Conservation (phyloP, 129 eudicot species). For the Rutidosis leptorrhynchoides region DNA sequence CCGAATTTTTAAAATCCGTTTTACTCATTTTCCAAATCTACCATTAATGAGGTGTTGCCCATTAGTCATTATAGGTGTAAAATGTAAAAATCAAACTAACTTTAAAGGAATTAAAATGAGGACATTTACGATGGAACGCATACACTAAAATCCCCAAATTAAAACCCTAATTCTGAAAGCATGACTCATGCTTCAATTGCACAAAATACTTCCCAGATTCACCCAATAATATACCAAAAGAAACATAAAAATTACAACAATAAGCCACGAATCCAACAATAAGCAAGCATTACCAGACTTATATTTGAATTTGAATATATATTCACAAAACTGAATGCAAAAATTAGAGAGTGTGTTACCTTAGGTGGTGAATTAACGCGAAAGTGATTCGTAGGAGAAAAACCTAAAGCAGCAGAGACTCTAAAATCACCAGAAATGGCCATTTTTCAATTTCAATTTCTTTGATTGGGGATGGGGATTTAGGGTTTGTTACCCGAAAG, state of each 20-base stretch:
- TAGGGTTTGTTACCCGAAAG: slow-evolving; percentile 24
- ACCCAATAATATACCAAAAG: background rate
- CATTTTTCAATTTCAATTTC: slow-evolving; percentile 32
- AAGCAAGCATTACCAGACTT: slow-evolving; percentile 2
- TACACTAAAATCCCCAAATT: slow-evolving; percentile 7
- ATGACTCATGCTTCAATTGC: slow-evolving; percentile 19
- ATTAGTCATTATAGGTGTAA: too few species aligned
- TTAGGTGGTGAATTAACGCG: slow-evolving; percentile 43
- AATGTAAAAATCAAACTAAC: background rate
- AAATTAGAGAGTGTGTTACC: slow-evolving; percentile 12
- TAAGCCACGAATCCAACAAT: background rate
- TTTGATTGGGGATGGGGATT: slow-evolving; percentile 12
- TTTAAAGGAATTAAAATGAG: background rate
- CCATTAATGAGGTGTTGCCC: background rate
- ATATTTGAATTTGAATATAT: background rate
- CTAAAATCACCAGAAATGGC: slow-evolving; percentile 72
- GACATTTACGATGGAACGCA: background rate
- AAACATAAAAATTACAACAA: background rate
- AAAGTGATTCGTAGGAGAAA: slow-evolving; percentile 39
- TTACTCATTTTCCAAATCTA: background rate
- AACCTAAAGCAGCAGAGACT: slow-evolving; percentile 60
- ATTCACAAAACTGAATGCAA: background rate
- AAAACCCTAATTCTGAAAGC: slow-evolving; percentile 8
- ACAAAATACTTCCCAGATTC: slow-evolving; percentile 7
- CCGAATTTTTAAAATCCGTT: background rate